Percentiles rank a stretch among this genome's conserved stretches.
phyloP scores from a whole-genome alignment of 306 rosid species.

The Hippophae rhamnoides region DNA sequence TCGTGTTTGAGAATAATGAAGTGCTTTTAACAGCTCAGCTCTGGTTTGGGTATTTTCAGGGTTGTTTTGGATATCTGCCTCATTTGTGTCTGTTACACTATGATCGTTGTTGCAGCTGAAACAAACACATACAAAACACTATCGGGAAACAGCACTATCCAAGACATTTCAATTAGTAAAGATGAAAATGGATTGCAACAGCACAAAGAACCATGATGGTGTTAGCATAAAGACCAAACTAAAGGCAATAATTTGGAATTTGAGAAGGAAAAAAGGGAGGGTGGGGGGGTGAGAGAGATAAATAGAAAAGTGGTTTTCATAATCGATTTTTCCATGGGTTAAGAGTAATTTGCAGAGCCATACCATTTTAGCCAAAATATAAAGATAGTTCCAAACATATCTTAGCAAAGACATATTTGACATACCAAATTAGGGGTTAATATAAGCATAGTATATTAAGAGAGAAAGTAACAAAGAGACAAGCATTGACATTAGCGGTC shows the following conservation, averaged over 20 bases:
- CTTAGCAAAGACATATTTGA: too few species aligned
- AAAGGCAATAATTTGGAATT: background rate
- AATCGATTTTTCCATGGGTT: too few species aligned
- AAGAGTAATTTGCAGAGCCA: too few species aligned
- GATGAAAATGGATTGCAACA: too few species aligned
- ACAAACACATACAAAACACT: constrained; percentile 11
- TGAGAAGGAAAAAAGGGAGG: background rate
- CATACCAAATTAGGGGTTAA: too few species aligned
- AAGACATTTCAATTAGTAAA: background rate
- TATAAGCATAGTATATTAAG: background rate
- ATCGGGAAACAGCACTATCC: constrained; percentile 9
- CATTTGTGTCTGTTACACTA: constrained; percentile 20
- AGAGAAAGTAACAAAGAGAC: background rate
- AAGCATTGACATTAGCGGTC: background rate
- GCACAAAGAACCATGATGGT: too few species aligned
- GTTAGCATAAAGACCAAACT: too few species aligned
- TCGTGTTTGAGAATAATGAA: constrained; percentile 83
- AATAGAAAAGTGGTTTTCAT: background rate
- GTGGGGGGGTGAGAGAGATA: background rate
- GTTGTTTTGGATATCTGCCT: constrained; percentile 10
- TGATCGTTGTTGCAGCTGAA: constrained; percentile 33
- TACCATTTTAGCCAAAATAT: too few species aligned
- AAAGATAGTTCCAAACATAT: too few species aligned
- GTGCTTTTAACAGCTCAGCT: constrained; percentile 71
- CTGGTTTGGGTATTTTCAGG: constrained; percentile 24